These are phyloP conservation scores for Populus davidiana DNA, from an alignment of 345 rosid species.

Conservation along the genomic window DNA sequence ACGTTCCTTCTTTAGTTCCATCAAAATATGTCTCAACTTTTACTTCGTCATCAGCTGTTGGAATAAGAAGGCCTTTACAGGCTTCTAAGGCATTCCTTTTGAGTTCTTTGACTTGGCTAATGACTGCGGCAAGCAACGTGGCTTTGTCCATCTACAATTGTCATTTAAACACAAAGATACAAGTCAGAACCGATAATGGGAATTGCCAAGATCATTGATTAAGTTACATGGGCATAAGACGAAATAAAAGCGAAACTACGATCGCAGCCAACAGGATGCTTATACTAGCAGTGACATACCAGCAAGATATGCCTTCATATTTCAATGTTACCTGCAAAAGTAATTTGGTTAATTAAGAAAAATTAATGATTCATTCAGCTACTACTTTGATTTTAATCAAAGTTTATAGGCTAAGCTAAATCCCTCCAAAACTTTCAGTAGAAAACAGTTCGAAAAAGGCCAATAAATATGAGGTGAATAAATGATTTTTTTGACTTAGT, in stretches of 20 bases:
- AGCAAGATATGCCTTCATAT: constrained; percentile 23
- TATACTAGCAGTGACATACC: constrained; percentile 19
- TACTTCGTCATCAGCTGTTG: constrained; percentile 45
- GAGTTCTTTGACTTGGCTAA: constrained; percentile 34
- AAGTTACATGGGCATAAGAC: neutral
- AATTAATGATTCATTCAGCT: neutral
- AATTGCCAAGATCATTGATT: neutral
- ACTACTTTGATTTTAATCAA: neutral
- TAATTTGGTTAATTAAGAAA: constrained; percentile 15
- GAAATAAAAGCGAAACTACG: neutral
- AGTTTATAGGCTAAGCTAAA: neutral
- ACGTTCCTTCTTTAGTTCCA: constrained; percentile 21
- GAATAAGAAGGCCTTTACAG: constrained; percentile 37
- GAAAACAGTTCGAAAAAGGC: neutral
- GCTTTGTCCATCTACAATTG: constrained; percentile 54
- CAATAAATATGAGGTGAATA: neutral
- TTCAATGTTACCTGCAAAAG: constrained; percentile 20
- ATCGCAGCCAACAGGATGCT: neutral
- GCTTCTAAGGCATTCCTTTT: constrained; percentile 36
- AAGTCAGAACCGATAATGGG: neutral
- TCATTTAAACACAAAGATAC: neutral
- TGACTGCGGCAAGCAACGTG: constrained; percentile 43
- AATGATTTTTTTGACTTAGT: constrained; percentile 4
- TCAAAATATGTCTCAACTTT: constrained; percentile 31
- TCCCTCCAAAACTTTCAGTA: neutral